These are phyloP conservation scores for Plasmodium vinckei DNA, from an alignment of 169 alveolate species.

Conservation along the genomic window DNA sequence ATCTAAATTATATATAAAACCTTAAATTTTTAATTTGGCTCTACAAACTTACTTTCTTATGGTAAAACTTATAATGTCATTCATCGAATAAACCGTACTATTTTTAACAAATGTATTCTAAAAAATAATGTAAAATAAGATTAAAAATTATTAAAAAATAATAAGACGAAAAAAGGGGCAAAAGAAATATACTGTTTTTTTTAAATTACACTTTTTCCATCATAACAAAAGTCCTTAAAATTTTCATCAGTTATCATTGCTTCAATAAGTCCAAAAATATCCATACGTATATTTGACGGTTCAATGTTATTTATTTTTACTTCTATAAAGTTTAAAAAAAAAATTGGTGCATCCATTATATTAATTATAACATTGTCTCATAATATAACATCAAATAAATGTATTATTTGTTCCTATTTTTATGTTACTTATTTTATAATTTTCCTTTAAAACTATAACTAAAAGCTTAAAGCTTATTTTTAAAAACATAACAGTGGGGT, in stretches of 20 bases:
- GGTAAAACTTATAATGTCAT: slow-evolving; percentile 37
- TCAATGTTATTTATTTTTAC: slow-evolving; percentile 46
- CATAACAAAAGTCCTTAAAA: slow-evolving; percentile 20
- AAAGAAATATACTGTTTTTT: neutral
- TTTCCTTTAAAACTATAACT: slow-evolving; percentile 51
- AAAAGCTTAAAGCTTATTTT: slow-evolving; percentile 54
- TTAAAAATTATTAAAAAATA: neutral
- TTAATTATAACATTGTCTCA: too few species aligned
- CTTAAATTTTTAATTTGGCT: neutral
- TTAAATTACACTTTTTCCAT: slow-evolving; percentile 18
- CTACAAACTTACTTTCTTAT: slow-evolving; percentile 12
- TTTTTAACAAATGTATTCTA: slow-evolving; percentile 38
- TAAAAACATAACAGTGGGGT: slow-evolving; percentile 40
- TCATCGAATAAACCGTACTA: slow-evolving; percentile 20
- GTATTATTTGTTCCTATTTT: neutral
- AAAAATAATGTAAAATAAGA: neutral
- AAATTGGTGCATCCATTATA: neutral
- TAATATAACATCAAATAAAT: too few species aligned
- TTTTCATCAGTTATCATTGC: slow-evolving; percentile 24
- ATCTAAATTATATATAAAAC: neutral
- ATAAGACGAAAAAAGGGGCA: neutral
- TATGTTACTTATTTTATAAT: slow-evolving; percentile 36
- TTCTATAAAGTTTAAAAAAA: slow-evolving; percentile 20
- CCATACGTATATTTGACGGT: slow-evolving; percentile 32
- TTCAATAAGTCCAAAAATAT: slow-evolving; percentile 34